A percentile compares a stretch with the other conserved stretches of the same genome.
Evolutionary conservation across 1,284 basidiomycete species (phyloP).

Genomic region (Caloboletus firmus): DNA sequence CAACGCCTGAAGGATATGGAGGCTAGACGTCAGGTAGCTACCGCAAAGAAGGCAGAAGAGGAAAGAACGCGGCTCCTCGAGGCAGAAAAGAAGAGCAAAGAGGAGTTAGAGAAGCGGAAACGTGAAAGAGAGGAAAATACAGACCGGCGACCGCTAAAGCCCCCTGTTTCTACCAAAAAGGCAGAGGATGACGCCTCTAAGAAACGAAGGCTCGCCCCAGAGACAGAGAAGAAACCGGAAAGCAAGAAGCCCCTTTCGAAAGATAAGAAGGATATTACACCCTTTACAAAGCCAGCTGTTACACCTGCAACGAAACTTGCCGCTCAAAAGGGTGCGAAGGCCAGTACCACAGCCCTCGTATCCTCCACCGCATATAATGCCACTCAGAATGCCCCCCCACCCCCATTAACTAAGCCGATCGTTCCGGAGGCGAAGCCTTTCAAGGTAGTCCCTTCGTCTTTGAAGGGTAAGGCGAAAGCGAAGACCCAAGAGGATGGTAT

Average conservation of each 20-base stretch:
- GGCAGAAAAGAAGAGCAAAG: slow-evolving; percentile 68
- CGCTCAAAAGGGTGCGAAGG: slow-evolving; percentile 28
- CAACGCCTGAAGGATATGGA: slow-evolving; percentile 78
- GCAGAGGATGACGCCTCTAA: slow-evolving; percentile 67
- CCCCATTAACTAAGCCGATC: slow-evolving; percentile 26
- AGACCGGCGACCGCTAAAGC: slow-evolving; percentile 58
- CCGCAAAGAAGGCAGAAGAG: slow-evolving; percentile 77
- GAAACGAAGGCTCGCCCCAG: slow-evolving; percentile 61
- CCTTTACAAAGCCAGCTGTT: slow-evolving; percentile 36
- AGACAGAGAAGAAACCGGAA: slow-evolving; percentile 58
- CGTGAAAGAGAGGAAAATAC: slow-evolving; percentile 73
- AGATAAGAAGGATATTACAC: slow-evolving; percentile 40
- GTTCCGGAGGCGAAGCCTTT: slow-evolving; percentile 37
- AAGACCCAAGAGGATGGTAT: slow-evolving; percentile 48
- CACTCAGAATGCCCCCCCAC: slow-evolving; percentile 25
- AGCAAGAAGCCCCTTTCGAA: slow-evolving; percentile 55
- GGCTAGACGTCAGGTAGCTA: slow-evolving; percentile 64
- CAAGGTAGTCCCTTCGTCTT: slow-evolving; percentile 33
- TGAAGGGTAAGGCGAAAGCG: slow-evolving; percentile 53
- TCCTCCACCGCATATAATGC: slow-evolving; percentile 38
- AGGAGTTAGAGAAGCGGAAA: slow-evolving; percentile 69
- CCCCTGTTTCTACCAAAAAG: slow-evolving; percentile 49
- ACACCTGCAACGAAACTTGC: slow-evolving; percentile 36
- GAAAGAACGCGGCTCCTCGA: slow-evolving; percentile 64
- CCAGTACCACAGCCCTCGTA: slow-evolving; percentile 24